Base-by-base conservation (phyloP, 192 early-diverging fungal species). In the Entrophospora sp. region DNA sequence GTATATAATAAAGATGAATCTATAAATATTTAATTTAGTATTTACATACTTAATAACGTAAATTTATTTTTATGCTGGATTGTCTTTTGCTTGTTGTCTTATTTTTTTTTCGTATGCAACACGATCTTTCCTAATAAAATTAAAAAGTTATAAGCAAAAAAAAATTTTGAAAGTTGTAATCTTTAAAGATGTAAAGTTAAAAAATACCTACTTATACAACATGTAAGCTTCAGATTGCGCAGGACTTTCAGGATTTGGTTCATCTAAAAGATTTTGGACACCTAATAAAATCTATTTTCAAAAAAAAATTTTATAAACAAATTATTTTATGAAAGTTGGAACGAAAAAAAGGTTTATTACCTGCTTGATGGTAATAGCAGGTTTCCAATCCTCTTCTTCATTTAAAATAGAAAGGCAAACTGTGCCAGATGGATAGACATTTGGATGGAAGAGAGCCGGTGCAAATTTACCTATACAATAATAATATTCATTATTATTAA, bases 361-460 rank as follows among this genome's bases (percentile, higher is more conserved):
- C 75, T 98, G 95, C 62, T 99, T 99, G 56, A 99, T 78, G 5
- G 92, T 96, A 61, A 99, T 95, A 18, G 91, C 87, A 25, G 92
- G 92, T 71, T 93, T 93, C 92, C 92, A 95, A 34, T 78, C 95
- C 64, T 98, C 87, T 16, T 97, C 94, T 46, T 92, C 94, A 65
- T 96, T 94, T 55, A 99, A 73, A 67, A 99, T 99, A 1, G 93
- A 95, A 44, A 99, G 77, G 62, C 96, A 99, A 20, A 99, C 93
- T 2, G 94, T 97, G 61, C 96, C 96, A 3, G 92, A 94, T 18
- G 96, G 96, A 67, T 96, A 98, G 22, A 98, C 86, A 69, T 99
- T 99, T 2, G 95, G 95, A 70, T 92, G 90, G 75, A 91, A 92
- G n/a, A 91, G 80, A 37, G 87, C 82, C 16, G 85, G 88, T 10